phyloP scores from a whole-genome alignment of 345 rosid species.

The Eucalyptus sp. region DNA sequence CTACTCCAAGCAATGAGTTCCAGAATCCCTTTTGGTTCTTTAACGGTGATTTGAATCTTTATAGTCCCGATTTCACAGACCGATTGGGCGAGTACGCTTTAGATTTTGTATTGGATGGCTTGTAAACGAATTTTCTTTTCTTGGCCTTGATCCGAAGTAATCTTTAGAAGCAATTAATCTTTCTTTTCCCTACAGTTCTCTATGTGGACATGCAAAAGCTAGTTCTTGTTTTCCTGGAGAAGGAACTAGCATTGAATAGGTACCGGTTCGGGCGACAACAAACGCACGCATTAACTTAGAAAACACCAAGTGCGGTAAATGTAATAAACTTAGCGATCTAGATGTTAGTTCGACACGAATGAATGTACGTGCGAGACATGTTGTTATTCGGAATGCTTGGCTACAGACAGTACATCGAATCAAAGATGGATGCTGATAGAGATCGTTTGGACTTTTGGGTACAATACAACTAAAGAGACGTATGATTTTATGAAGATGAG shows the following conservation, averaged over 20 bases:
- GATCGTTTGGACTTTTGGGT: neutral
- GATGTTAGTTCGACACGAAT: neutral
- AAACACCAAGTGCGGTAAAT: neutral
- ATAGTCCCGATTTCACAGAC: neutral
- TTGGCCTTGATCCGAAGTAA: neutral
- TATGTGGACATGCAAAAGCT: neutral
- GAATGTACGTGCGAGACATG: neutral
- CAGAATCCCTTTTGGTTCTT: neutral
- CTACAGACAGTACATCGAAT: neutral
- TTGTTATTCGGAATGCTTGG: neutral
- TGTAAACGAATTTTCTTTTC: neutral
- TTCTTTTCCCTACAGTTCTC: neutral
- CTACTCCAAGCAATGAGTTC: neutral
- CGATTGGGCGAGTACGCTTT: neutral
- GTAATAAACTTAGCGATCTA: neutral
- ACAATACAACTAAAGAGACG: neutral
- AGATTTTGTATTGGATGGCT: neutral
- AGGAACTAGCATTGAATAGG: neutral
- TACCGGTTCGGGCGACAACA: neutral
- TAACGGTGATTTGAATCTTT: neutral
- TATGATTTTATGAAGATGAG: neutral
- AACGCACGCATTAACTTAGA: neutral
- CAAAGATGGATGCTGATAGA: neutral
- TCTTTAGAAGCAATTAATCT: neutral
- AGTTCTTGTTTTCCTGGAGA: neutral